Evolutionary conservation across 2,329 filamentous ascomycete species (phyloP), one percentile per base, ranked within the genome.

Genomic region (Pseudogymnoascus sp.): DNA sequence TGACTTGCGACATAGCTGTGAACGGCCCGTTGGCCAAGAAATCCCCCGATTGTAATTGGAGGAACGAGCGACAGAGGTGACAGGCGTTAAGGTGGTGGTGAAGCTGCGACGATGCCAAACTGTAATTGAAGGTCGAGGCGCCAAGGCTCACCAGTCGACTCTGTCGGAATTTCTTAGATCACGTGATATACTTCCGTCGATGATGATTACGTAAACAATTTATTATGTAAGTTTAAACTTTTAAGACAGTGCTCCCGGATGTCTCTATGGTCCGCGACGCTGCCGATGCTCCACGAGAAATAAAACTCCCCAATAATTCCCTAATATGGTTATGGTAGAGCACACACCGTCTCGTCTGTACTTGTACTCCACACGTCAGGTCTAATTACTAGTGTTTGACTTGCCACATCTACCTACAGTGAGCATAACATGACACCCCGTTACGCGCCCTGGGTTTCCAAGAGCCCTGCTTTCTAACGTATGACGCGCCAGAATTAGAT

Each of bases 1-100:
- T 78, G 67, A 84, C 87, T 81, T 92, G 89, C 69, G 89, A 92
- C 89, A 93, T 93, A 64, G 63, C 76, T 70, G 65, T 40, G 60
- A 52, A 13, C 61, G 63, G 66, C 67, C 65, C 65, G 48, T 37
- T 48, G 69, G 64, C 67, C 65, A 33, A 33, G 40, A 39, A 35
- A 59, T 59, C 13, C 37, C 18, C 40, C 15, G 40, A 9, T 62
- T 61, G 58, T 33, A 25, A 33, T 33, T 61, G 21, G 25, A 35
- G 58, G 4, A 33, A 55, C 4, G 48, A 55, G 29, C 29, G 29
- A 55, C 48, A 55, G 29, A 5, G n/a, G 29, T 55, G 29, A 33
- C 29, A 33, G 48, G 48, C 29, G 48, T 35, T 55, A 35, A 21
- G 29, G 29, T 55, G n/a, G 48, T 33, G 48, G 29, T 35, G 48